Percentiles rank a stretch among this genome's conserved stretches.
Evolutionary conservation across 2,329 filamentous ascomycete genomes (phyloP).

Genomic region (Cladophialophora carrionii): DNA sequence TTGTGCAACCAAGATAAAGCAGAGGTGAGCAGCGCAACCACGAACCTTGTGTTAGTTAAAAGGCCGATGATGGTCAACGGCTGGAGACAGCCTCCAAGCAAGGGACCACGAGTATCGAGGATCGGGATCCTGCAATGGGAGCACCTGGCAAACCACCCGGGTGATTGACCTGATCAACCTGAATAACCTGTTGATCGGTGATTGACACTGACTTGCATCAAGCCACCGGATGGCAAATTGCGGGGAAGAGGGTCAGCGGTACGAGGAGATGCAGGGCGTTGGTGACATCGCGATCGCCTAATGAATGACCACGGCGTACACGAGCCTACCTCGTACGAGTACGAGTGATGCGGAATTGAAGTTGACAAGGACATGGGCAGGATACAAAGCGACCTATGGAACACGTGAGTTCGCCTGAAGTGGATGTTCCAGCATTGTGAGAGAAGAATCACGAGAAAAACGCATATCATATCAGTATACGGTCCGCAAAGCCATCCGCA

Average conservation of each 20-base stretch:
- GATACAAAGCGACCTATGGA: background rate
- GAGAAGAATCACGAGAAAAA: background rate
- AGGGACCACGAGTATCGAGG: background rate
- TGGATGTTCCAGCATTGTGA: background rate
- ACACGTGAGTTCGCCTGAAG: background rate
- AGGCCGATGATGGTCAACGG: background rate
- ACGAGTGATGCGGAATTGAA: background rate
- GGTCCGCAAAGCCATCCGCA: background rate
- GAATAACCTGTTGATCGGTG: slow-evolving; percentile 6
- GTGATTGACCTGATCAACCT: background rate
- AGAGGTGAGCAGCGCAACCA: background rate
- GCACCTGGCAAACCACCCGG: too few relatives aligned
- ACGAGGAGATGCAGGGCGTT: background rate
- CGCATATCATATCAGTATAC: background rate
- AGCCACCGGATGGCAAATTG: slow-evolving; percentile 17
- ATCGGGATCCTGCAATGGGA: too few relatives aligned
- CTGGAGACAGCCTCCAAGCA: background rate
- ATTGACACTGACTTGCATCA: slow-evolving; percentile 16
- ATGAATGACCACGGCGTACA: background rate
- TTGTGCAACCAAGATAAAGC: slow-evolving; percentile 1
- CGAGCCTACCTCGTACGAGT: background rate
- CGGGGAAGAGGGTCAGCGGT: slow-evolving; percentile 11
- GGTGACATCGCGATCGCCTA: background rate
- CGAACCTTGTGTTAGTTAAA: background rate
- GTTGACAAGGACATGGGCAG: slow-evolving; percentile 1